These are phyloP conservation scores for Botrytis paeoniae DNA, from an alignment of 2,329 filamentous ascomycete genomes.

Conservation along the genomic window DNA sequence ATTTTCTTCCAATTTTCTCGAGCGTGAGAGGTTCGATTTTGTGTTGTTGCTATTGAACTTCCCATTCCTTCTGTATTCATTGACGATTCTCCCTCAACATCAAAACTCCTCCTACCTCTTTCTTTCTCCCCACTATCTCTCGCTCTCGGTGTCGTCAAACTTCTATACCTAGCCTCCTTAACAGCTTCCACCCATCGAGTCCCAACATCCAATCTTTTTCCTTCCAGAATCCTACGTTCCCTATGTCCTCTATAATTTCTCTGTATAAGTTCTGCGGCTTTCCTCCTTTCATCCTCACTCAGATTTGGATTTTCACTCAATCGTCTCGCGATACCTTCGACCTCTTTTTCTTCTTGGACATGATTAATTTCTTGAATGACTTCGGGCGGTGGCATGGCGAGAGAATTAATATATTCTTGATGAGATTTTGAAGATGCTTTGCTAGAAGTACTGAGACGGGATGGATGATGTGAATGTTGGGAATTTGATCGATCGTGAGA, in stretches of 20 bases:
- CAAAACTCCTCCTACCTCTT: conserved; percentile 17
- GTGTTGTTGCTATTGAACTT: not conserved
- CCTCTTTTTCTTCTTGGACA: conserved; percentile 44
- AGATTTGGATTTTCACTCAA: conserved; percentile 33
- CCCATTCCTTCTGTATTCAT: conserved; percentile 21
- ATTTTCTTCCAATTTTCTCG: conserved; percentile 73
- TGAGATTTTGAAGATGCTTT: conserved; percentile 29
- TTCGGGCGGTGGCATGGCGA: conserved; percentile 33
- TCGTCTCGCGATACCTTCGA: conserved; percentile 30
- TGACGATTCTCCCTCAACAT: conserved; percentile 31
- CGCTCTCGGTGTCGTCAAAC: conserved; percentile 46
- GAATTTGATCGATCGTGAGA: not conserved
- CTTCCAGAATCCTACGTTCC: conserved; percentile 65
- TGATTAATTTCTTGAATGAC: conserved; percentile 49
- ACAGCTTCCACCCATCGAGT: conserved; percentile 44
- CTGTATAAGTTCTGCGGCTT: conserved; percentile 59
- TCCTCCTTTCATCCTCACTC: conserved; percentile 42
- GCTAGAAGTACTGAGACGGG: conserved; percentile 28
- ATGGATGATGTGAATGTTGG: conserved; percentile 22
- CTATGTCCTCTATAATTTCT: conserved; percentile 77
- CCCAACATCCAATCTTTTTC: conserved; percentile 53
- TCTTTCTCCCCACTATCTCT: conserved; percentile 25
- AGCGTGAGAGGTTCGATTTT: conserved; percentile 40
- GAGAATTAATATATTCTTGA: conserved; percentile 36
- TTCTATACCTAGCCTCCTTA: conserved; percentile 55